Evolutionary conservation across 345 rosid genomes (phyloP), one percentile per base, ranked within the genome.

Genomic region (Rhodamnia argentea): DNA sequence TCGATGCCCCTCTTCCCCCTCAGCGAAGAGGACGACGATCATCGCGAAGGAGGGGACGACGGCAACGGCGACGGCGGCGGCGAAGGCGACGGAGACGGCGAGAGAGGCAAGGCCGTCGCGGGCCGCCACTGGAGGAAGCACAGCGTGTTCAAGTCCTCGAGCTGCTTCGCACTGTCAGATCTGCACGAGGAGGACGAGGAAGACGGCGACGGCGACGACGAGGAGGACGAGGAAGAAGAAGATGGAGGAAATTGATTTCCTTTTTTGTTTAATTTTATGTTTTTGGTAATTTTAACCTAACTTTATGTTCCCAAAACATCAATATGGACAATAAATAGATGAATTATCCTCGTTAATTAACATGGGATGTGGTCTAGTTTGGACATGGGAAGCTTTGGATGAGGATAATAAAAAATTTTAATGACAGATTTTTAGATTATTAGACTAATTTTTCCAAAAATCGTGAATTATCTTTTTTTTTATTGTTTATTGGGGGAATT

Each of bases 1-100:
- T 96, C 98, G 50, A 93, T 95, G 99, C 99, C 98, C 56, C 94
- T 93, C 55, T 95, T 96, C 74, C 88, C 94, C 11, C 47, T 91
- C 24, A 85, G 85, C 56, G 92, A 92, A 82, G 94, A 92, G 10
- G 90, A 91, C 0, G 84, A 87, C 4, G 78, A 70, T 70, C 47
- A 37, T 18, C 26, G 26, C 78, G 89, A 89, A 0, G 89, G 84
- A 2, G 85, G 81, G 2, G 88, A 84, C 1, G 75, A 52, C 44
- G 83, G 52, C 50, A 5, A 40, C 42, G 5, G 5, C 42, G 42
- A 5, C 3, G 62, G 83, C 37, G 58, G 23, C 20, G 74, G 44
- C 40, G 51, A 83, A 24, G 60, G 84, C 29, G 84, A 27, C 23
- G 44, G 32, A 6, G 18, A 22, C 44, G 58, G 82, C 83, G 64